A percentile compares a stretch with the other conserved stretches of the same genome.
These are phyloP conservation scores for Entoloma clypeatum DNA, from an alignment of 1,284 basidiomycete genomes.

Conservation along the genomic window DNA sequence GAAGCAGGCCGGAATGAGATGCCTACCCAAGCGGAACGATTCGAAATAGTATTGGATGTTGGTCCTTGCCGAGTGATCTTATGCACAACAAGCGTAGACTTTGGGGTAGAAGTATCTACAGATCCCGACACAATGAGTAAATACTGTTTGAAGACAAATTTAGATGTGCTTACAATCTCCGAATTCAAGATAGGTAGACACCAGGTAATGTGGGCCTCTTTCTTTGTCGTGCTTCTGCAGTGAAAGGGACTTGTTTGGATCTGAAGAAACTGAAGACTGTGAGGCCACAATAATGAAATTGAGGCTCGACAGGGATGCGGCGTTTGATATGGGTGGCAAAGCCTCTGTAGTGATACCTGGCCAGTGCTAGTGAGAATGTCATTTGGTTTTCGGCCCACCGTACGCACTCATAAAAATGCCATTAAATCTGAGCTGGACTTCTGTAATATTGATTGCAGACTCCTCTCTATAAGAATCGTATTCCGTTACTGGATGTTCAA, in stretches of 20 bases:
- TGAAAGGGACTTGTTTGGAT: conserved; percentile 12
- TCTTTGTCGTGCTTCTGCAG: conserved; percentile 23
- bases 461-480: conserved; percentile 67
- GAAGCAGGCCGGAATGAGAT: conserved; percentile 9
- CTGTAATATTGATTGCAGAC: conserved; percentile 54
- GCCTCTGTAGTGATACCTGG: conserved; percentile 42
- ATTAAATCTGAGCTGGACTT: conserved; percentile 51
- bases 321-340: conserved; percentile 38
- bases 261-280: conserved; percentile 18
- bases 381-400: conserved; percentile 1
- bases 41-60: conserved; percentile 13
- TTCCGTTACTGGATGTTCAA: conserved; percentile 35
- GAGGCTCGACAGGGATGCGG: conserved; percentile 39
- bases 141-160: conserved; percentile 7
- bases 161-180: conserved; percentile 48
- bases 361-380: conserved; percentile 4
- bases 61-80: conserved; percentile 29
- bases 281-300: conserved; percentile 43
- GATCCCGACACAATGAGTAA: conserved; percentile 9
- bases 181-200: conserved; percentile 53
- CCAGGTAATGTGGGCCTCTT: conserved; percentile 41
- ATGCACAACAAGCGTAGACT: conserved; percentile 43
- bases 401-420: conserved; percentile 40
- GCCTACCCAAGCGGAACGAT: conserved; percentile 21
- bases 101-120: conserved; percentile 46